Evolutionary conservation across 257 asterid species (phyloP).

Genomic region (Penstemon davidsonii): DNA sequence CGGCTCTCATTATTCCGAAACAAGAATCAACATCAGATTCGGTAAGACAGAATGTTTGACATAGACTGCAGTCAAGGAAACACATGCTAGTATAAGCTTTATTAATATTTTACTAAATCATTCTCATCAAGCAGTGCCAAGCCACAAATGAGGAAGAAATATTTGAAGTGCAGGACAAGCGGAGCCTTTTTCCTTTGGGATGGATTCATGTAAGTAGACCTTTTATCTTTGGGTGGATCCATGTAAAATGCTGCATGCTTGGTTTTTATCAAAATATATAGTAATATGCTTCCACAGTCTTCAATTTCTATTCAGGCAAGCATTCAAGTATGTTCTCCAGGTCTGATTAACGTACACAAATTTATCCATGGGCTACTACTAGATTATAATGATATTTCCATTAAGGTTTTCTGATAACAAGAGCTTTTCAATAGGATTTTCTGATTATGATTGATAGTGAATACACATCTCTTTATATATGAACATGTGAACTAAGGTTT

Average conservation of each 20-base stretch:
- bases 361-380: too few species aligned
- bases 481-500: neutral
- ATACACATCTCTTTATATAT: constrained; percentile 3
- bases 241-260: constrained; percentile 33
- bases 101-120: constrained; percentile 26
- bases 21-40: constrained; percentile 98
- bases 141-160: constrained; percentile 96
- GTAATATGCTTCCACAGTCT: constrained; percentile 4
- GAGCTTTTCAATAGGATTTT: neutral
- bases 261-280: neutral
- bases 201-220: constrained; percentile 88
- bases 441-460: neutral
- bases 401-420: neutral
- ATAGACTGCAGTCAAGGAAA: neutral
- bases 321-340: constrained; percentile 1
- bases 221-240: constrained; percentile 46
- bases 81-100: constrained; percentile 6
- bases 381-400: too few species aligned
- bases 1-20: constrained; percentile 94
- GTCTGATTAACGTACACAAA: neutral
- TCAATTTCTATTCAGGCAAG: constrained; percentile 10
- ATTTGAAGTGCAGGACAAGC: constrained; percentile 97
- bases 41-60: constrained; percentile 46
- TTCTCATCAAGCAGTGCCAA: constrained; percentile 69
- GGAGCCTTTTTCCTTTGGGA: constrained; percentile 79